A percentile compares a stretch with the other conserved stretches of the same genome.
phyloP scores from a whole-genome alignment of 352 stramenopile genomes.

The Pythium inflatum region DNA sequence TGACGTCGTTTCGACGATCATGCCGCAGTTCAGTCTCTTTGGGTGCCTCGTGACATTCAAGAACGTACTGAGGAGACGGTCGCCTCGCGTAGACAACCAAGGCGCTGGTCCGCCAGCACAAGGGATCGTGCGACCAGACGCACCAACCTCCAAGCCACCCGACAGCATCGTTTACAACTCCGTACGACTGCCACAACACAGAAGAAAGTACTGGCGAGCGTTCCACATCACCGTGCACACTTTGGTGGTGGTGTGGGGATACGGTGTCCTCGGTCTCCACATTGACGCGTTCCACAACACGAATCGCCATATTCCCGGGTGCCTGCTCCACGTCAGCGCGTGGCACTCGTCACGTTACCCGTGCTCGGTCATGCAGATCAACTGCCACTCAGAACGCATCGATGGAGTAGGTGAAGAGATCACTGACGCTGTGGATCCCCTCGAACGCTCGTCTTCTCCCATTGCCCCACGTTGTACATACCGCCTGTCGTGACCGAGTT shows the following conservation, averaged over 20 bases:
- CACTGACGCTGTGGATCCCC: not conserved
- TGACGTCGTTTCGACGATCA: conserved; percentile 27
- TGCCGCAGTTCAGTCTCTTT: conserved; percentile 18
- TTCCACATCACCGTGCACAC: no score
- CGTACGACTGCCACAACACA: no score
- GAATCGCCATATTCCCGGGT: not conserved
- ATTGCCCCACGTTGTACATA: conserved; percentile 23
- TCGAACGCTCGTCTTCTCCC: conserved; percentile 28
- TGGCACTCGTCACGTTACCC: conserved; percentile 9
- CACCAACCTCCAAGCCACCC: no score
- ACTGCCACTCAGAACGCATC: conserved; percentile 17
- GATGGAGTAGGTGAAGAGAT: not conserved
- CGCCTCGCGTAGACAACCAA: no score
- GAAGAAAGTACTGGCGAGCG: no score
- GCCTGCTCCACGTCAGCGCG: conserved; percentile 14
- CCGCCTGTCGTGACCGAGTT: conserved; percentile 18
- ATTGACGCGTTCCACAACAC: not conserved
- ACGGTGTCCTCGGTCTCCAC: conserved; percentile 10
- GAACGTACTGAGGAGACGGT: conserved; percentile 5
- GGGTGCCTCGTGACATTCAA: conserved; percentile 21
- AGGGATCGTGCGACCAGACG: no score
- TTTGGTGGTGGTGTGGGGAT: conserved; percentile 12
- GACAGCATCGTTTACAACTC: no score
- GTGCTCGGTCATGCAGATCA: conserved; percentile 28
- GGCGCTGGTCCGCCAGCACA: no score